phyloP scores from a whole-genome alignment of 2,329 filamentous ascomycete species.

The Cadophora malorum region DNA sequence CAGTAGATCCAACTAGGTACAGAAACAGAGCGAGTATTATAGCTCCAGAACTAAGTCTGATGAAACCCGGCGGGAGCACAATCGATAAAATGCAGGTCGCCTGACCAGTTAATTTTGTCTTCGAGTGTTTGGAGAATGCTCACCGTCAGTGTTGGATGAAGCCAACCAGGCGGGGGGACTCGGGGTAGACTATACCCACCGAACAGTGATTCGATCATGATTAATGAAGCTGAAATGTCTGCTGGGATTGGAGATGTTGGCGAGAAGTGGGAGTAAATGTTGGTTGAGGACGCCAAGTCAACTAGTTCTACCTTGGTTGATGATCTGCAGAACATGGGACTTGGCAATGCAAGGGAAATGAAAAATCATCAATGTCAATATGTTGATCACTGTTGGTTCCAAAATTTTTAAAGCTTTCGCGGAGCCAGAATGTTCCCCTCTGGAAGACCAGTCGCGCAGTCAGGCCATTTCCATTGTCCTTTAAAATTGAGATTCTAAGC shows the following conservation, averaged over 20 bases:
- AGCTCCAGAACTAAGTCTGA: background rate
- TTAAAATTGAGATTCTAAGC: too few species aligned
- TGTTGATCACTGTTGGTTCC: too few species aligned
- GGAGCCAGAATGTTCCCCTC: too few species aligned
- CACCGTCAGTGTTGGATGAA: background rate
- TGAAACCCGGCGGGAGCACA: background rate
- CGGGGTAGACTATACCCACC: background rate
- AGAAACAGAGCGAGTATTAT: background rate
- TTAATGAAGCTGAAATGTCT: background rate
- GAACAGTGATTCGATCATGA: background rate
- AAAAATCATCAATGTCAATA: too few species aligned
- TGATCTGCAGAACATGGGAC: background rate
- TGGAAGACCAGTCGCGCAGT: too few species aligned
- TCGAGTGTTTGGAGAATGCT: background rate
- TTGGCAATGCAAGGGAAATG: background rate
- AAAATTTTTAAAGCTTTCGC: too few species aligned
- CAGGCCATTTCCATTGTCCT: too few species aligned
- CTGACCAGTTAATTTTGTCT: background rate
- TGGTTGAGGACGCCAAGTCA: background rate
- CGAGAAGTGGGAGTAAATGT: background rate
- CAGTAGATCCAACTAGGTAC: background rate
- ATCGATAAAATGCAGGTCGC: background rate
- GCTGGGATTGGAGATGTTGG: background rate
- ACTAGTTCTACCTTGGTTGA: background rate
- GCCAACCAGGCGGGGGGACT: background rate